Evolutionary conservation across 2,329 filamentous ascomycete species (phyloP), one percentile per base, ranked within the genome.

Genomic region (Penicillium thymicola): DNA sequence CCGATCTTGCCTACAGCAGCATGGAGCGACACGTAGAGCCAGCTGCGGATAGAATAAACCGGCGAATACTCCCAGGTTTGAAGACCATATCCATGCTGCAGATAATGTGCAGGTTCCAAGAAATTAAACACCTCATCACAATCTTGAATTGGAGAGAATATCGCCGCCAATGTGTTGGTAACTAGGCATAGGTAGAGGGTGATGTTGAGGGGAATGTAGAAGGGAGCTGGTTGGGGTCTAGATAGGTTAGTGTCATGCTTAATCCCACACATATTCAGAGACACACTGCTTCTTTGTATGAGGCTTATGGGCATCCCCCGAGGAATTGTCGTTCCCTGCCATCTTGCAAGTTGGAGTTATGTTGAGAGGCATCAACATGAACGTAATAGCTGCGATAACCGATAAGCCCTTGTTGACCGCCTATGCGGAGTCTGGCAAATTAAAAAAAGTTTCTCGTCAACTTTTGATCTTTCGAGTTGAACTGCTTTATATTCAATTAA

Each of bases 21-120:
- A 75, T 99, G 93, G 1, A 97, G 76, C 5, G 81, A 83, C 37
- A 95, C 81, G 69, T 99, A 99, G 23, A 92, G 81, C 94, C 94
- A 99, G 77, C 92, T 97, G 61, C 94, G 87, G 66, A 99, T 97
- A 49, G 92, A 90, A 75, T 89, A 97, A 56, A 93, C 88, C 5
- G 94, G 94, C 0, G 93, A 96, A 76, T 97, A 99, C 75, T 99
- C 94, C 94, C 94, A 99, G 1, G 94, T 99, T 78, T 99, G 92
- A 49, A 97, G 81, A 38, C 93, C 94, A 70, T 96, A 93, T 66
- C 90, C 90, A 78, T 97, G 92, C 57, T 86, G 89, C 28, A 99
- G 83, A 75, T 97, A 99, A 75, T 99, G 94, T 0, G 92, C 86
- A 0, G 94, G 93, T 69, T 99, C 94, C 92, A 93, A 99, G 79